Base-by-base conservation (phyloP, 2,329 filamentous ascomycete species). In the Daldinia sp. region DNA sequence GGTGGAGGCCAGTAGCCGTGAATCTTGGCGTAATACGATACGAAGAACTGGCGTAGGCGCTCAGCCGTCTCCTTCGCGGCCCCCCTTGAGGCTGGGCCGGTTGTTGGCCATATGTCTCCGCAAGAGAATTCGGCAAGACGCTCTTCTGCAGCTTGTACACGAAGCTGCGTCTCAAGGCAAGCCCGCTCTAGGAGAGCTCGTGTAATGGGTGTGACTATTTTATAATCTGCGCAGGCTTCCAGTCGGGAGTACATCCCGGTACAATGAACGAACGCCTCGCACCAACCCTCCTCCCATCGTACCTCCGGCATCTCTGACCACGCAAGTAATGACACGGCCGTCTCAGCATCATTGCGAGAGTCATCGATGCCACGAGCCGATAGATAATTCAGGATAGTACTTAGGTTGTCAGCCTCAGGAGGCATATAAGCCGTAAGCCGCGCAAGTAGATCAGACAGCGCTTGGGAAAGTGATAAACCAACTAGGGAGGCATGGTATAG, bases 231-330 rank as follows among this genome's bases (percentile, higher is more conserved):
- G 19, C 79, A 81, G 3, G 69, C 68, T 63, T 87, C 83, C n/a
- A 87, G 74, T 21, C 76, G 78, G 43, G 72, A 79, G 71, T 83
- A 87, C 83, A 90, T 86, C 23, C 90, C 90, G 2, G 84, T 84
- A 66, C 86, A 85, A 71, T 92, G 89, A 5, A 87, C 79, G 68
- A 90, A 92, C 23, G 83, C 83, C 72, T 91, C 89, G 13, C 84
- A 81, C 82, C 88, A 92, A 1, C 88, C 87, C 65, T 88, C 85
- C 43, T 86, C 82, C 87, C 88, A 90, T 4, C 81, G 81, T 7
- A 91, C 84, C 15, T 79, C 82, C 1, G 82, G 79, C n/a, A 80
- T 80, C 68, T 92, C 90, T 1, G 86, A 83, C 86, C 88, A 92
- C 0, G 86, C 84, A 3, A 92, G 78, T 13, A 91, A 76, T 0